A percentile compares a stretch with the other conserved stretches of the same genome.
These are phyloP conservation scores for Senna siamea DNA, from an alignment of 306 rosid species.

Conservation along the genomic window DNA sequence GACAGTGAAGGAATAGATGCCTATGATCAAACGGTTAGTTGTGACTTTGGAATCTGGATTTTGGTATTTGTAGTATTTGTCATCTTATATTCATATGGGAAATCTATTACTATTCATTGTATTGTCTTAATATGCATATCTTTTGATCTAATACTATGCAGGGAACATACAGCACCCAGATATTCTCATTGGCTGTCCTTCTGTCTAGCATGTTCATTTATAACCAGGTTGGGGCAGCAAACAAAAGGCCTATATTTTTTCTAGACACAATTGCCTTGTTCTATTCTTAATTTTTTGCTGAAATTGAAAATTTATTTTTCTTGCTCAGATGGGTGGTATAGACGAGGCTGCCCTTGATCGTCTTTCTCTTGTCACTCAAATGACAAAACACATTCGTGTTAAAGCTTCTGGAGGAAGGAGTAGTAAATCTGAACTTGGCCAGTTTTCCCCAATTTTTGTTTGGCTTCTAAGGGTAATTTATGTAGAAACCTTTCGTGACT, in stretches of 20 bases:
- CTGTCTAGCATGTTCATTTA: constrained; percentile 94
- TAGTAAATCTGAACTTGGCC: constrained; percentile 83
- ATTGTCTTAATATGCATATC: constrained; percentile 17
- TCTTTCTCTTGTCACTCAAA: constrained; percentile 92
- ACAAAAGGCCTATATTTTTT: constrained; percentile 19
- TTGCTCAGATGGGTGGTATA: constrained; percentile 85
- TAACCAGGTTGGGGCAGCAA: constrained; percentile 75
- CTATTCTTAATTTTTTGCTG: constrained; percentile 27
- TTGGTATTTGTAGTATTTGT: neutral
- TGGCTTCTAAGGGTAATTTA: constrained; percentile 91
- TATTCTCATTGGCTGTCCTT: constrained; percentile 91
- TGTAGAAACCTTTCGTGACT: neutral
- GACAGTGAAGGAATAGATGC: constrained; percentile 99
- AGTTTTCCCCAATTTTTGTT: constrained; percentile 89
- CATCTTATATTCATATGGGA: neutral
- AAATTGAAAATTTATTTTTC: constrained; percentile 29
- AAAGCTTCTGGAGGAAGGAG: constrained; percentile 82
- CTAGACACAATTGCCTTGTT: constrained; percentile 9
- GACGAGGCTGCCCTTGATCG: constrained; percentile 95
- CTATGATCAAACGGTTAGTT: constrained; percentile 86
- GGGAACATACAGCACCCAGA: constrained; percentile 98
- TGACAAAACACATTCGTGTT: constrained; percentile 91
- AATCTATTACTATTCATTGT: constrained; percentile 7
- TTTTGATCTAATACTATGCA: constrained; percentile 36
- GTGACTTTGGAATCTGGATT: constrained; percentile 3